A percentile compares a stretch with the other conserved stretches of the same genome.
phyloP scores from a whole-genome alignment of 495 filamentous ascomycete genomes.

The Hypoxylon perforatum region DNA sequence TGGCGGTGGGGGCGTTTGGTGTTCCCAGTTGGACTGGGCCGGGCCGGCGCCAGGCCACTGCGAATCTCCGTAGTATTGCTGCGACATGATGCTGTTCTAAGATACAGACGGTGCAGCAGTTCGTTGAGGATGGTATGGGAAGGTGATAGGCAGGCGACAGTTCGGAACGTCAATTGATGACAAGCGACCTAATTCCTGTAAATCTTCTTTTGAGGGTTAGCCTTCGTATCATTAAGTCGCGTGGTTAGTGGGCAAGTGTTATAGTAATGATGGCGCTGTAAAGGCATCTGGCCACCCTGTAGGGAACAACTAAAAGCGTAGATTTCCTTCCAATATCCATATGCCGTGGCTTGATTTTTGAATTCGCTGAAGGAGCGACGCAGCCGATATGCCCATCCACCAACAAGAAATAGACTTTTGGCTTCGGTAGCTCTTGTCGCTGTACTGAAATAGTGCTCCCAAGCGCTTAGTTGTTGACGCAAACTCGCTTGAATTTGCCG shows the following conservation, averaged over 20 bases:
- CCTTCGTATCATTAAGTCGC: too few species aligned
- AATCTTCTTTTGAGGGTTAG: too few species aligned
- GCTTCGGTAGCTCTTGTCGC: constrained; percentile 19
- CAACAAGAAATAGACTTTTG: constrained; percentile 16
- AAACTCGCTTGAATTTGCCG: background rate
- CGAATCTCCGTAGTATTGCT: constrained; percentile 84
- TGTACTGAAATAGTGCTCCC: constrained; percentile 16
- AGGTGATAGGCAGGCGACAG: background rate
- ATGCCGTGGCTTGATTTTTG: too few species aligned
- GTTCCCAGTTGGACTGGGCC: constrained; percentile 73
- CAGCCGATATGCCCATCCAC: constrained; percentile 6
- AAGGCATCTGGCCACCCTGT: too few species aligned
- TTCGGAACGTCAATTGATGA: too few species aligned
- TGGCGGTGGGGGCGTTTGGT: constrained; percentile 83
- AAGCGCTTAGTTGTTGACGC: constrained; percentile 29
- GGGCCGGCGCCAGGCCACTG: constrained; percentile 75
- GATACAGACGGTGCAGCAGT: background rate
- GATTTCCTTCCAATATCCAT: too few species aligned
- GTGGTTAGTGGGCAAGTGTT: too few species aligned
- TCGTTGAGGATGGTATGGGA: background rate
- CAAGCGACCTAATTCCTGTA: too few species aligned
- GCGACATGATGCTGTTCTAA: constrained; percentile 36
- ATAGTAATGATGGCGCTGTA: too few species aligned
- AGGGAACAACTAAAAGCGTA: too few species aligned
- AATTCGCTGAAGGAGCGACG: background rate